These are phyloP conservation scores for Sanghuangporus weigelae DNA, from an alignment of 1,284 basidiomycete species.

Conservation along the genomic window DNA sequence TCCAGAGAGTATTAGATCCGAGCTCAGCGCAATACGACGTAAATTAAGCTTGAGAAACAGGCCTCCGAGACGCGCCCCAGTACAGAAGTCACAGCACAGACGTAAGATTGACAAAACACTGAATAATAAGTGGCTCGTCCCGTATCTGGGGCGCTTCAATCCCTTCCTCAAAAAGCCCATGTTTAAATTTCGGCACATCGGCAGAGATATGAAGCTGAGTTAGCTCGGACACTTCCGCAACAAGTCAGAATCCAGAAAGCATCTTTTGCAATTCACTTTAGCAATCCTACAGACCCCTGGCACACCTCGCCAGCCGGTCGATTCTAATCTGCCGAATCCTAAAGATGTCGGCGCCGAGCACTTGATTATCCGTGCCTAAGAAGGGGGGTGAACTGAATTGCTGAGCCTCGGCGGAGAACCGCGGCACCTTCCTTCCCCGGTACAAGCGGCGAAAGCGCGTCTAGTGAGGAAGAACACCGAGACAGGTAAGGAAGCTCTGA, in stretches of 20 bases:
- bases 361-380: conserved; percentile 1
- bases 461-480: not conserved
- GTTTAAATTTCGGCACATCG: not conserved
- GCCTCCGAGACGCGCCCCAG: no score
- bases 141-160: not conserved
- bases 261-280: not conserved
- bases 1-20: not conserved
- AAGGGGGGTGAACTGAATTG: not conserved
- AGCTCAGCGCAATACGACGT: not conserved
- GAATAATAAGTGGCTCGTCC: not conserved
- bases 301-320: not conserved
- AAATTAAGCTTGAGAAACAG: no score
- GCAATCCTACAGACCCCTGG: not conserved
- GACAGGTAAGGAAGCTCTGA: conserved; percentile 1
- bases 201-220: not conserved
- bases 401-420: not conserved
- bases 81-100: no score
- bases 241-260: not conserved
- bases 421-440: conserved; percentile 1
- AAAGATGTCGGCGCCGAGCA: not conserved
- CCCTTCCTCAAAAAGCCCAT: not conserved
- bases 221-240: not conserved
- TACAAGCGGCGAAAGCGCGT: not conserved
- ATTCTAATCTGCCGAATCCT: not conserved
- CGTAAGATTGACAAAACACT: no score